Evolutionary conservation across 2,329 filamentous ascomycete genomes (phyloP).

Genomic region (Diaporthe caulivora): DNA sequence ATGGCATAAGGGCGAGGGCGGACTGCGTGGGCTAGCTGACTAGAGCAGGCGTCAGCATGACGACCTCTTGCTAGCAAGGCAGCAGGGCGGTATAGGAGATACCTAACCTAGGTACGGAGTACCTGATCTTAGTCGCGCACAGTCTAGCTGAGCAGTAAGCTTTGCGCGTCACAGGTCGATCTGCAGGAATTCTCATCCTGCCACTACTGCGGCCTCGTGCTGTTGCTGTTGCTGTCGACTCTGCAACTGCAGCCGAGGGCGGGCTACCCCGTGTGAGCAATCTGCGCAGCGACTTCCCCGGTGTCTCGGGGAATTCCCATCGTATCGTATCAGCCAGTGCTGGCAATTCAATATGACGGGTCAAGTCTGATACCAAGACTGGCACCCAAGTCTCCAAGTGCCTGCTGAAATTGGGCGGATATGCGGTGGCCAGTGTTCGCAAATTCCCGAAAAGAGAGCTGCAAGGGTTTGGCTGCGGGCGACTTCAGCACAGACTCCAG

Average conservation of each 20-base stretch:
- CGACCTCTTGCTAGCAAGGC: background rate
- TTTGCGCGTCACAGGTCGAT: background rate
- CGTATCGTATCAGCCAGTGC: background rate
- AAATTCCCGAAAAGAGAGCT: slow-evolving; percentile 11
- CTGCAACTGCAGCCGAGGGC: background rate
- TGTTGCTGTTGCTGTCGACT: no score
- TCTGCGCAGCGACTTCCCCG: slow-evolving; percentile 13
- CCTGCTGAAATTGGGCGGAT: slow-evolving; percentile 14
- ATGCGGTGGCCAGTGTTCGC: slow-evolving; percentile 13
- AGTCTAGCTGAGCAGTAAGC: background rate
- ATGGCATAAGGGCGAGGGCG: slow-evolving; percentile 12
- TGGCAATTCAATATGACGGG: slow-evolving; percentile 13
- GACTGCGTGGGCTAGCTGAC: background rate
- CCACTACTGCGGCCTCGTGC: background rate
- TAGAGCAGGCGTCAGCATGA: slow-evolving; percentile 21
- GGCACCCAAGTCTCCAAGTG: background rate
- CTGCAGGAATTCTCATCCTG: background rate
- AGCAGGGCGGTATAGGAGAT: background rate
- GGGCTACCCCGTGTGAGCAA: slow-evolving; percentile 15
- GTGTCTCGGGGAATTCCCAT: slow-evolving; percentile 31
- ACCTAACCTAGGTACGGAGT: background rate
- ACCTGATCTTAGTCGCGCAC: no score
- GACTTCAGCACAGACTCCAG: slow-evolving; percentile 25
- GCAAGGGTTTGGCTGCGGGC: background rate
- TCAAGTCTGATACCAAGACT: background rate